Conservation (phyloP, 768 basidiomycete species). For the Kwoniella newhampshirensis region DNA sequence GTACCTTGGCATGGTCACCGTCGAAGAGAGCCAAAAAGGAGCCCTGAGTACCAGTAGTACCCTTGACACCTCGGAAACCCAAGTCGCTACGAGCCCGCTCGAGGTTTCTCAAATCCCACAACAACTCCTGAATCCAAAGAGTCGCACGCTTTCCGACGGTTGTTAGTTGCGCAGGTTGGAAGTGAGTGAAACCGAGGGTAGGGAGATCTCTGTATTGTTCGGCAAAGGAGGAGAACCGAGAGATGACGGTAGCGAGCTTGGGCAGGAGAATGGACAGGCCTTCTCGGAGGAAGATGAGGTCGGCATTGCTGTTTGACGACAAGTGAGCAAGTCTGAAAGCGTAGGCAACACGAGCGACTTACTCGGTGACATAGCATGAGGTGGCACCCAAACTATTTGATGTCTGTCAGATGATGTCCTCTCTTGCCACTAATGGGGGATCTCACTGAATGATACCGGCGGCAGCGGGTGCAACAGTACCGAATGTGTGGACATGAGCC, state of each 20-base stretch:
- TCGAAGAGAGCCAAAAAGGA: slow-evolving; percentile 92
- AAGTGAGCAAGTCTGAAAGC: neutral
- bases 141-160: slow-evolving; percentile 97
- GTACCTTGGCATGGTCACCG: slow-evolving; percentile 86
- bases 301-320: slow-evolving; percentile 74
- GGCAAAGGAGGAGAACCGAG: slow-evolving; percentile 81
- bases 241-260: slow-evolving; percentile 86
- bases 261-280: slow-evolving; percentile 79
- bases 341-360: slow-evolving; percentile 43
- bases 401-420: slow-evolving; percentile 1
- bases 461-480: slow-evolving; percentile 85
- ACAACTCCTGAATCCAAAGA: slow-evolving; percentile 94
- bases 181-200: slow-evolving; percentile 96
- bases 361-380: slow-evolving; percentile 99
- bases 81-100: slow-evolving; percentile 84
- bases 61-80: slow-evolving; percentile 97
- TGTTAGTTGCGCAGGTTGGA: slow-evolving; percentile 96
- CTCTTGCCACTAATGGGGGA: neutral
- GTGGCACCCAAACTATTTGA: slow-evolving; percentile 79
- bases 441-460: slow-evolving; percentile 92
- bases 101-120: slow-evolving; percentile 95
- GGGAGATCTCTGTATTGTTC: slow-evolving; percentile 81
- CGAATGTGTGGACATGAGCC: slow-evolving; percentile 99
- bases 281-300: slow-evolving; percentile 91
- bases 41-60: slow-evolving; percentile 98